Evolutionary conservation across 1,284 basidiomycete species (phyloP), one percentile per base, ranked within the genome.

Genomic region (Fomitopsis pinicola): DNA sequence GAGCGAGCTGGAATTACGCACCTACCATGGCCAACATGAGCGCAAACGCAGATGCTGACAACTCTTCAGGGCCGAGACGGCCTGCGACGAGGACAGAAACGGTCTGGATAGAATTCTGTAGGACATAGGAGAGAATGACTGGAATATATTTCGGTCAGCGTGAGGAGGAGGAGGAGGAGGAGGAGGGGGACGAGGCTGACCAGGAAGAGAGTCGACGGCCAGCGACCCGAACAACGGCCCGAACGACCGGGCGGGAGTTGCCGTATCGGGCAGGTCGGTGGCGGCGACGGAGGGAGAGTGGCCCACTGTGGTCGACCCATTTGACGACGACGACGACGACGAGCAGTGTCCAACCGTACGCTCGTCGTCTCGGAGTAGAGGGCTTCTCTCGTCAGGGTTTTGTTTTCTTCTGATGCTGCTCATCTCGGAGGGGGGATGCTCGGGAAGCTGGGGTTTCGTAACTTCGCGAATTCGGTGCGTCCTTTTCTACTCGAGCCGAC

Each of bases 11-110:
- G 14, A 42, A 4, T 9, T 70, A 86, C 87, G 84, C 72, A 82
- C 88, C 86, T 36, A 91, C 88, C 71, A 86, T 88, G 17, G 88
- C 88, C 64, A 91, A 74, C 88, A 91, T 91, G 68, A 88, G 75
- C 30, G 86, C 82, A 67, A 91, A 89, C 42, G 89, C 89, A 7
- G 88, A 80, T 1, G 83, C 84, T 1, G 87, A 89, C 4, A 91
- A 77, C 67, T 88, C 84, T 65, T 87, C 78, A 15, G 87, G 82
- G 5, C 89, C 89, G 3, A 91, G 78, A 14, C 82, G 82, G 14
- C 87, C 88, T 4, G 81, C 80, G 64, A 91, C 79, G 42, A 88
- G 67, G 46, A 90, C 78, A 30, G 87, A 82, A 22, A 79, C 75
- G 2, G 88, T 86, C 70, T 89, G 89, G 54, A 89, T 79, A 2